phyloP scores from a whole-genome alignment of 2,329 filamentous ascomycete species.

The Arthrobotrys pseudoclavata region DNA sequence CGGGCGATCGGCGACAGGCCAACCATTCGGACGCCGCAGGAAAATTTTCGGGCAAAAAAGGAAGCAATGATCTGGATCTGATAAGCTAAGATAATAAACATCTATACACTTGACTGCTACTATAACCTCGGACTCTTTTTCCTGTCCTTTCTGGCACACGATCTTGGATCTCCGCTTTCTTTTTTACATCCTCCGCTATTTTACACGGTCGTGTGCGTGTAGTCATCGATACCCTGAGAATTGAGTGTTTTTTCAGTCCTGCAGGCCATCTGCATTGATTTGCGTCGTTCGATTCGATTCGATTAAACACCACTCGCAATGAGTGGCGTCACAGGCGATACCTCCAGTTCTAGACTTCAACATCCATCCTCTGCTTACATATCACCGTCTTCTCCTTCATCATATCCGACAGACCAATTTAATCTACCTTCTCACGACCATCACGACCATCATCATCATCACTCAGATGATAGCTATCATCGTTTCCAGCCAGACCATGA shows the following conservation, averaged over 20 bases:
- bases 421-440: not conserved
- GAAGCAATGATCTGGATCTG: conserved; percentile 55
- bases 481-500: conserved; percentile 66
- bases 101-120: not conserved
- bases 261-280: conserved; percentile 40
- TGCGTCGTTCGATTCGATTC: not conserved
- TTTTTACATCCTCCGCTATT: not conserved
- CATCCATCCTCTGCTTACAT: conserved; percentile 31
- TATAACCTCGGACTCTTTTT: conserved; percentile 28
- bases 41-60: conserved; percentile 34
- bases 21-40: conserved; percentile 31
- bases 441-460: not conserved
- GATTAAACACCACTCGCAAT: conserved; percentile 25
- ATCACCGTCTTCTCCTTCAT: not conserved
- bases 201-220: not conserved
- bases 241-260: conserved; percentile 23
- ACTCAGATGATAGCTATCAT: conserved; percentile 65
- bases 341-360: conserved; percentile 28
- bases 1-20: conserved; percentile 8
- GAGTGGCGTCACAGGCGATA: conserved; percentile 43
- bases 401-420: conserved; percentile 19
- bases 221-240: conserved; percentile 6
- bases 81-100: conserved; percentile 52
- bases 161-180: conserved; percentile 1
- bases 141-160: conserved; percentile 25